Percentiles rank a stretch among this genome's conserved stretches.
These are phyloP conservation scores for Salicornia ramosissima DNA, from an alignment of 148 eudicot species.

Conservation along the genomic window DNA sequence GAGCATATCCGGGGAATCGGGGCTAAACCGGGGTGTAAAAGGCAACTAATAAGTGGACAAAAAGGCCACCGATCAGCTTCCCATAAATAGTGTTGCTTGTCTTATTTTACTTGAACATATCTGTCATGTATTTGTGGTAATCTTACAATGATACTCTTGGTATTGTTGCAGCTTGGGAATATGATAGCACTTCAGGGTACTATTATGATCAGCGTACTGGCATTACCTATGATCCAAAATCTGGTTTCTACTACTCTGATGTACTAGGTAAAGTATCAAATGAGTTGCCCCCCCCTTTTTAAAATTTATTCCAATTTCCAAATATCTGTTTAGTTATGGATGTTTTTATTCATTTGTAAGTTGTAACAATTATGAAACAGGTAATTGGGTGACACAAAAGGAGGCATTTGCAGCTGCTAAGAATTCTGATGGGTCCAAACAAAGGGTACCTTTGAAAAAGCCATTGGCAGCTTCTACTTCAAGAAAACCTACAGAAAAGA, in stretches of 20 bases:
- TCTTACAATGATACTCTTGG: conserved; percentile 12
- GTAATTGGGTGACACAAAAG: conserved; percentile 89
- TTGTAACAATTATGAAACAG: conserved; percentile 42
- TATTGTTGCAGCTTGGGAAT: conserved; percentile 71
- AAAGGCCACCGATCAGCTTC: no score
- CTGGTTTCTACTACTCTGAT: conserved; percentile 89
- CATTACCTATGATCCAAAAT: conserved; percentile 80
- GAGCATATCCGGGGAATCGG: no score
- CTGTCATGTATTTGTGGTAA: neutral
- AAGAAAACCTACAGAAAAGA: conserved; percentile 23
- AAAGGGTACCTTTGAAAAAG: conserved; percentile 31
- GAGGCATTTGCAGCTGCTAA: conserved; percentile 57
- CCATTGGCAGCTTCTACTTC: conserved; percentile 17
- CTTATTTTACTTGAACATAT: neutral
- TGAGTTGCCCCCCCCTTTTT: neutral
- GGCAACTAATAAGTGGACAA: no score
- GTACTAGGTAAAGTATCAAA: conserved; percentile 51
- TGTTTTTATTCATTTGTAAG: no score
- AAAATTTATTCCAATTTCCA: neutral
- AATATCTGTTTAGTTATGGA: no score
- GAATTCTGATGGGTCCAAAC: conserved; percentile 23
- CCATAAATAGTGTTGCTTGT: neutral
- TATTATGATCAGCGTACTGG: conserved; percentile 60
- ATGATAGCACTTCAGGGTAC: conserved; percentile 70
- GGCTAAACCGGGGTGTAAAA: no score